Evolutionary conservation across 495 filamentous ascomycete genomes (phyloP).

Genomic region (Podospora australis): DNA sequence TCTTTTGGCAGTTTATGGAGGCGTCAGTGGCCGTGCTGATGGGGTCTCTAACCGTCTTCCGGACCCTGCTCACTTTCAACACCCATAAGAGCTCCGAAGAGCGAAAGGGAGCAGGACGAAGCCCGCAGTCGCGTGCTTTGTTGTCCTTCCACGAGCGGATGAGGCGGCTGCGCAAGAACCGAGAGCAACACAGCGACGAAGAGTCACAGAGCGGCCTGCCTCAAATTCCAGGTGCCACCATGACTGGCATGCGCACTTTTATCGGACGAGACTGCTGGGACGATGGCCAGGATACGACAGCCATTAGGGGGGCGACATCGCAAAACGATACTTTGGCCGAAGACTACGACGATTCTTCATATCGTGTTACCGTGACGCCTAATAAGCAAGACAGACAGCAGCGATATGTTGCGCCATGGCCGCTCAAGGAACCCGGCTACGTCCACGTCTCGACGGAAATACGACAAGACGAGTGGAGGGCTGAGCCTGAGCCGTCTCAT

Average conservation of each 20-base stretch:
- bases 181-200: not conserved
- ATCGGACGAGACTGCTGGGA: not conserved
- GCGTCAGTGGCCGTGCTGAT: conserved; percentile 13
- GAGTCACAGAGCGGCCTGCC: not conserved
- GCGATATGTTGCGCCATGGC: not conserved
- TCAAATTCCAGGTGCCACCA: not conserved
- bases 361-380: not conserved
- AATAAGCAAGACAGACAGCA: not conserved
- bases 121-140: not conserved
- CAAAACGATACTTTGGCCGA: conserved; percentile 2
- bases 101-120: not conserved
- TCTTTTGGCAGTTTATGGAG: conserved; percentile 17
- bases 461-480: not conserved
- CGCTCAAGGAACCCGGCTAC: not conserved
- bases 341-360: not conserved
- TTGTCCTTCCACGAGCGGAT: not conserved
- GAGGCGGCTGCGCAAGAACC: not conserved
- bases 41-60: conserved; percentile 15
- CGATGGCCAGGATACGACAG: not conserved
- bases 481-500: not conserved
- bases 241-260: not conserved
- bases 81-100: not conserved
- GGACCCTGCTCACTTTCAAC: conserved; percentile 9
- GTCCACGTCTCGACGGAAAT: not conserved
- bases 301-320: not conserved